A percentile compares a stretch with the other conserved stretches of the same genome.
Evolutionary conservation across 495 filamentous ascomycete species (phyloP).

Genomic region (Evernia prunastri): DNA sequence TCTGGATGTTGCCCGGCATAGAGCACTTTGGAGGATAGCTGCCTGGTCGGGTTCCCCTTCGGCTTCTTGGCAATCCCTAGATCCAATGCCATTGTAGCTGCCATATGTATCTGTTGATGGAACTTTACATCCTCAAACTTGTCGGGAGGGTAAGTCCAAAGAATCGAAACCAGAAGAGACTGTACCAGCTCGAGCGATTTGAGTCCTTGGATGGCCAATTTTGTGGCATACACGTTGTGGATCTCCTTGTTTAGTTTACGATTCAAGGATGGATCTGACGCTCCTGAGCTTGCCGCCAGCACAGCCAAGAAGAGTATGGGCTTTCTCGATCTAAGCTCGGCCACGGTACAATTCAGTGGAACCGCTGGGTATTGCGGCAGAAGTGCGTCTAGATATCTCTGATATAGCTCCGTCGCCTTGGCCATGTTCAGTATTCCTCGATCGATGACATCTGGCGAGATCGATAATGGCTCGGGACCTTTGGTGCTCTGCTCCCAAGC

Average conservation of each 20-base stretch:
- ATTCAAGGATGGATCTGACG: slow-evolving; percentile 42
- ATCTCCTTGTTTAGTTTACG: slow-evolving; percentile 54
- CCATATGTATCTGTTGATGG: slow-evolving; percentile 72
- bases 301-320: slow-evolving; percentile 71
- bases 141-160: slow-evolving; percentile 73
- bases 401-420: slow-evolving; percentile 36
- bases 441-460: slow-evolving; percentile 19
- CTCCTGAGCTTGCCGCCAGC: slow-evolving; percentile 53
- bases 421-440: slow-evolving; percentile 18
- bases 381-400: slow-evolving; percentile 57
- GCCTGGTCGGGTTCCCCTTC: slow-evolving; percentile 7
- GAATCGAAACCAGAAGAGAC: slow-evolving; percentile 56
- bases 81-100: slow-evolving; percentile 72
- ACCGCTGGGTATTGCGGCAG: slow-evolving; percentile 58
- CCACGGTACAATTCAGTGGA: slow-evolving; percentile 37
- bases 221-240: slow-evolving; percentile 59
- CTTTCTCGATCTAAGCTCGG: slow-evolving; percentile 54
- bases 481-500: neutral
- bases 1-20: neutral
- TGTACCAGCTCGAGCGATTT: slow-evolving; percentile 77
- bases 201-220: slow-evolving; percentile 58
- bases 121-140: slow-evolving; percentile 74
- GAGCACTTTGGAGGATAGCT: slow-evolving; percentile 3
- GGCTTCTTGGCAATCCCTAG: slow-evolving; percentile 52
- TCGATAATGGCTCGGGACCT: neutral